phyloP scores from a whole-genome alignment of 768 basidiomycete species.

The Lyophyllum semitale region DNA sequence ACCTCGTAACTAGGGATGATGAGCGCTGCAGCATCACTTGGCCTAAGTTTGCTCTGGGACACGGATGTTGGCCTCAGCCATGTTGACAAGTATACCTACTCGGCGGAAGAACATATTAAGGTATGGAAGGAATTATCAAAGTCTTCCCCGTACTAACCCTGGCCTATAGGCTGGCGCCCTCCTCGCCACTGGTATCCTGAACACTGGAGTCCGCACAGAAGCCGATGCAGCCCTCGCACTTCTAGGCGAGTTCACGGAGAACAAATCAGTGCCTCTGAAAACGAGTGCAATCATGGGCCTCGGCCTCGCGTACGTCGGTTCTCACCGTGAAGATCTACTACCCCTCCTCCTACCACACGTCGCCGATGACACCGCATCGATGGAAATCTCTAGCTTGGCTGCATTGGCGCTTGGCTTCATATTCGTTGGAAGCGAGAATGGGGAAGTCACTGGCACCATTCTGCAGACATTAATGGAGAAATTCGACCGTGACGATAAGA shows the following conservation, averaged over 20 bases:
- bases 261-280: constrained; percentile 81
- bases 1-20: constrained; percentile 71
- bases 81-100: constrained; percentile 97
- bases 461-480: constrained; percentile 91
- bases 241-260: constrained; percentile 86
- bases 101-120: constrained; percentile 95
- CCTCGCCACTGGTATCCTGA: constrained; percentile 91
- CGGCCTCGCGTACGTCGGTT: constrained; percentile 93
- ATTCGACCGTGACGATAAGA: constrained; percentile 59
- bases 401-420: constrained; percentile 92
- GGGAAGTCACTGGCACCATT: constrained; percentile 87
- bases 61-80: constrained; percentile 92
- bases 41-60: constrained; percentile 93
- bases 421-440: constrained; percentile 93
- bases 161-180: constrained; percentile 78
- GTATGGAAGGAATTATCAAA: constrained; percentile 26
- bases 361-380: constrained; percentile 77
- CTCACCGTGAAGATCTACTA: constrained; percentile 84
- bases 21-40: constrained; percentile 93
- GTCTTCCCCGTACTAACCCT: not conserved
- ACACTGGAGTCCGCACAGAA: constrained; percentile 87
- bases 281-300: constrained; percentile 90
- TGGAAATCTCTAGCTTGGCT: constrained; percentile 87
- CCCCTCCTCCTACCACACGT: constrained; percentile 78
- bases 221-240: constrained; percentile 91